phyloP scores from a whole-genome alignment of 768 basidiomycete genomes.

The Serendipita sp. region DNA sequence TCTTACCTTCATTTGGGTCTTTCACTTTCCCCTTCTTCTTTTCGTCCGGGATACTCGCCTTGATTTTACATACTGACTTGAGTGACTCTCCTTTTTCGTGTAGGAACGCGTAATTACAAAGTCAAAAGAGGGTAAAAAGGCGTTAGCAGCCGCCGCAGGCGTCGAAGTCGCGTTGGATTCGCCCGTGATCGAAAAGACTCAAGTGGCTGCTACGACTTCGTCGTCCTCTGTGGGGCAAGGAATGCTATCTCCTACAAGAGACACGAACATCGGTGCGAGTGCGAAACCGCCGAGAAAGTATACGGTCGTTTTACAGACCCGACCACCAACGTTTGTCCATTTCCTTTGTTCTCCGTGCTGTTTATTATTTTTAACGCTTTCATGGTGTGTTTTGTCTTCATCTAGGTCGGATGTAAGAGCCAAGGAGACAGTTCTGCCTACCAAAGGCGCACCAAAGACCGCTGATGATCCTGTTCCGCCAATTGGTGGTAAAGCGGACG shows the following conservation, averaged over 20 bases:
- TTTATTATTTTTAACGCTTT: neutral
- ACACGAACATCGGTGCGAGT: neutral
- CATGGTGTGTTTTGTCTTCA: too few species aligned
- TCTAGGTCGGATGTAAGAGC: too few species aligned
- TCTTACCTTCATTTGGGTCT: too few species aligned
- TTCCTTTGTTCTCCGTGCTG: neutral
- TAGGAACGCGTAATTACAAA: slow-evolving; percentile 1
- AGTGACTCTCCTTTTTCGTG: neutral
- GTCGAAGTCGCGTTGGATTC: neutral
- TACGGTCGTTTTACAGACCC: neutral
- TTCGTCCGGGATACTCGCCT: neutral
- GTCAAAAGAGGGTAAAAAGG: neutral
- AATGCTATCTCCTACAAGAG: neutral
- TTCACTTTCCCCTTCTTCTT: neutral
- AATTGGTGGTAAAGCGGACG: neutral
- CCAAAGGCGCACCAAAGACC: too few species aligned
- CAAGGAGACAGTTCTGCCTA: neutral
- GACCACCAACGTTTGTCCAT: neutral
- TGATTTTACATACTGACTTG: too few species aligned
- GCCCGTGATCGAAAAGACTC: slow-evolving; percentile 2
- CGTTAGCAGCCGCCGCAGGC: neutral
- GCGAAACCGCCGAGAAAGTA: neutral
- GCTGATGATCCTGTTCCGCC: neutral
- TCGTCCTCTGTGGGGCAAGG: too few species aligned
- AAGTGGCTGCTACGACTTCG: neutral